Conservation (phyloP, 2,329 filamentous ascomycete genomes). For the Tolypocladium cylindrosporum region DNA sequence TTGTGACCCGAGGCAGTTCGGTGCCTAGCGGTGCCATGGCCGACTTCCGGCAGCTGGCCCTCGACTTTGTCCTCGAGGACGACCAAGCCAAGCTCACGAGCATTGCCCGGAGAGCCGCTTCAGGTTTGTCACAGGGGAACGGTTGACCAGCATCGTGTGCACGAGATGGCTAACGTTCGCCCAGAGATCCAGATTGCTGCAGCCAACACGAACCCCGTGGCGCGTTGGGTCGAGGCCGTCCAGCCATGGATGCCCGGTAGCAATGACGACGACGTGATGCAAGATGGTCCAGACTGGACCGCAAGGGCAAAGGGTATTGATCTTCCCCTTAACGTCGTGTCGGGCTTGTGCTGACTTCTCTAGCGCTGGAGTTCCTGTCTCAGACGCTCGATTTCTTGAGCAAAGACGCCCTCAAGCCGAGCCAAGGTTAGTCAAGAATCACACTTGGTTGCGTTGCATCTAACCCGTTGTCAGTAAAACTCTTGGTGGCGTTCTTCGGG, state of each 20-base stretch:
- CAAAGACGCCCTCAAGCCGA: conserved; percentile 33
- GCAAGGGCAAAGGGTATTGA: conserved; percentile 38
- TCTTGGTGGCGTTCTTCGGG: conserved; percentile 44
- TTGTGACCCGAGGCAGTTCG: background rate
- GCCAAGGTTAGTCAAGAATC: conserved; percentile 30
- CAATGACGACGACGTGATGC: conserved; percentile 24
- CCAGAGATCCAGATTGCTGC: conserved; percentile 35
- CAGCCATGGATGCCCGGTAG: conserved; percentile 42
- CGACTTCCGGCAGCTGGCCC: conserved; percentile 40
- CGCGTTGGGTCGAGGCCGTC: conserved; percentile 45
- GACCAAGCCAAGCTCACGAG: conserved; percentile 28
- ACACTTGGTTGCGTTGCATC: background rate
- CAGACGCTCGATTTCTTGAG: conserved; percentile 39
- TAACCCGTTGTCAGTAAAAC: conserved; percentile 22
- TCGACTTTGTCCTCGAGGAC: conserved; percentile 44
- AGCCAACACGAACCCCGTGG: conserved; percentile 34
- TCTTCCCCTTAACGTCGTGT: background rate
- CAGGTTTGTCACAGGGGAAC: conserved; percentile 16
- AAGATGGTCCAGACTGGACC: conserved; percentile 39
- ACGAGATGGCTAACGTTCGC: conserved; percentile 3
- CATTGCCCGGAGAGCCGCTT: conserved; percentile 36
- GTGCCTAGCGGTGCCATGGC: conserved; percentile 27
- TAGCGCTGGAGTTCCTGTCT: conserved; percentile 48
- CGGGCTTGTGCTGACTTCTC: background rate
- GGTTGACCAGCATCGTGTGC: no score